Percentiles rank a stretch among this genome's conserved stretches.
phyloP scores from a whole-genome alignment of 352 stramenopile species.

The Discostella stelligera region DNA sequence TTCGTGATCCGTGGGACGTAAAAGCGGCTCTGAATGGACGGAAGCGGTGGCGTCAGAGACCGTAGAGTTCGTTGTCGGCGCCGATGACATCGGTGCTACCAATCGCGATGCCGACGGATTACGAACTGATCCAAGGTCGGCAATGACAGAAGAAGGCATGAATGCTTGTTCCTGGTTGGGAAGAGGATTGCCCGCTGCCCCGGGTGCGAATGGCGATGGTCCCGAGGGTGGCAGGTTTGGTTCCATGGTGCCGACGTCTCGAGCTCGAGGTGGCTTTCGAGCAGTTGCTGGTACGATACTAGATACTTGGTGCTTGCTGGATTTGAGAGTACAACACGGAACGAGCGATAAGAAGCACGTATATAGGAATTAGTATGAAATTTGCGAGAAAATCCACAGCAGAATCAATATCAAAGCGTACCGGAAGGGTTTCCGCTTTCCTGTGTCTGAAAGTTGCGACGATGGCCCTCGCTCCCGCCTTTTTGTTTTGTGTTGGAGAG shows the following conservation, averaged over 20 bases:
- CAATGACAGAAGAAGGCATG: background rate
- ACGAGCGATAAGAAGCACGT: background rate
- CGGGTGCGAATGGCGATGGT: background rate
- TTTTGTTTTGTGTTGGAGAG: background rate
- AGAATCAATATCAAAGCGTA: background rate
- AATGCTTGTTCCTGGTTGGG: background rate
- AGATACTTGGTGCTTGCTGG: too few species aligned
- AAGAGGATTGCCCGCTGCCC: constrained; percentile 3
- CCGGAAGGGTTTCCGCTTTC: background rate
- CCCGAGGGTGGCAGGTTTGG: constrained; percentile 5
- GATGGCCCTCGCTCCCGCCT: background rate
- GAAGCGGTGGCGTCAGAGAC: too few species aligned
- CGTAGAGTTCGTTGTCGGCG: background rate
- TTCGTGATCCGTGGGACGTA: background rate
- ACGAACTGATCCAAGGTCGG: background rate
- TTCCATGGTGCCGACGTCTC: constrained; percentile 7
- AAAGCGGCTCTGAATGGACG: background rate
- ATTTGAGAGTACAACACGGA: background rate
- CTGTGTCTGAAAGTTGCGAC: background rate
- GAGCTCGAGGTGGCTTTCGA: background rate
- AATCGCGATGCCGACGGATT: background rate
- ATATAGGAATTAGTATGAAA: constrained; percentile 1
- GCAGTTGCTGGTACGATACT: background rate
- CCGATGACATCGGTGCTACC: background rate
- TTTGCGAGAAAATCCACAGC: background rate